Base-by-base conservation (phyloP, 805 yeast species). In the Candida dajiaensis region DNA sequence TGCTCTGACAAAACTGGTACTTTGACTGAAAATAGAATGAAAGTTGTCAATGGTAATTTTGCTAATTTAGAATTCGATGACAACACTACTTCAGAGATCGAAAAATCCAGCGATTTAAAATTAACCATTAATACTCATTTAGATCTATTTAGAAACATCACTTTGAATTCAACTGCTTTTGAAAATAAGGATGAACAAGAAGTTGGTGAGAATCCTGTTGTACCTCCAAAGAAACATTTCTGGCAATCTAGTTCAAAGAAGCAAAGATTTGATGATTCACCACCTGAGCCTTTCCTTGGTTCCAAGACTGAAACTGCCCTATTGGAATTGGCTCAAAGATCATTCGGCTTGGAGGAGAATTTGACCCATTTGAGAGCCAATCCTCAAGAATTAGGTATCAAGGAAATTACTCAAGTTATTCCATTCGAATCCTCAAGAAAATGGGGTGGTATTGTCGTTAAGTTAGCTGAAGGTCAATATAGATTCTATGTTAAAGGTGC, bases 1-100 rank as follows among this genome's bases (percentile, higher is more conserved):
- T 94, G 99, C 66, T 89, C 97, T 0, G 99, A 94, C 69, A 92
- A 94, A 65, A 94, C 99, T 1, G 99, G 99, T 49, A 94, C 99
- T 12, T 74, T 94, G 47, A 94, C 99, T 2, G 96, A 89, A 64
- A 94, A 94, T 65, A 76, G 74, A 58, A 94, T 94, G 99, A 78
- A 89, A 35, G 89, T 94, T 6, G 96, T 89, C 11, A 77, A 75
- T 46, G 96, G 94, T 3, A 68, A 77, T 22, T 59, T 89, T 28
- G 95, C 94, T 10, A 64, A 66, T 38, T 47, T 65, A n/a, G 71
- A 70, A 40, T 81, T 84, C 55, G 79, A 80, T 54, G 82, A 78
- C 51, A 66, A 73, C 33, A 26, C 55, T 11, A 44, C 51, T 13
- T 33, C 55, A 49, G 43, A 48, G 2, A 49, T 44, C 2, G 31